Conservation (phyloP, 805 yeast species). For the Kuraishia molischiana region DNA sequence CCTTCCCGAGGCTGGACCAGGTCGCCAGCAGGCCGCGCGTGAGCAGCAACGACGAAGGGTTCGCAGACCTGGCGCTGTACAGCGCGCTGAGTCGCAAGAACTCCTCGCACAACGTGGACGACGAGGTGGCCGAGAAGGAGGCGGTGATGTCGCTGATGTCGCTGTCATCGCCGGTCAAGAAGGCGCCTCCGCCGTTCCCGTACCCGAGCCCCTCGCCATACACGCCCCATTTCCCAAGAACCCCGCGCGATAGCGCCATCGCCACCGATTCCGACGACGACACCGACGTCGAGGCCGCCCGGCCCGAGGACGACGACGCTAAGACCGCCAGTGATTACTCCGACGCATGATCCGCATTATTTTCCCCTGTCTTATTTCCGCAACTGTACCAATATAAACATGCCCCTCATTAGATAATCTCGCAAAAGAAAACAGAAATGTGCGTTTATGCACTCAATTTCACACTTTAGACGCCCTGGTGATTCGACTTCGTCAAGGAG, state of each 20-base stretch:
- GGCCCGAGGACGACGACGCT: slow-evolving; percentile 1
- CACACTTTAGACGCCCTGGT: no score
- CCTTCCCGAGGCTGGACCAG: background rate
- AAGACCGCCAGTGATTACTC: slow-evolving; percentile 3
- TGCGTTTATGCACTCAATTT: no score
- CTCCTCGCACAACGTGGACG: background rate
- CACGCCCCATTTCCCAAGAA: slow-evolving; percentile 9
- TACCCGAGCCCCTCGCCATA: no score
- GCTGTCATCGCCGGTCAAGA: slow-evolving; percentile 37
- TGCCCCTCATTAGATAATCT: no score
- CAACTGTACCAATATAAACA: no score
- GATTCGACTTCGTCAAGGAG: no score
- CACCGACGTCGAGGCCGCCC: background rate
- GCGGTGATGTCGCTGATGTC: slow-evolving; percentile 48
- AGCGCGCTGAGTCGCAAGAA: background rate
- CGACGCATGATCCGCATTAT: no score
- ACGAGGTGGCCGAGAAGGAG: slow-evolving; percentile 35
- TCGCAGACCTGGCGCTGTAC: background rate
- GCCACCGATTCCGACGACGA: background rate
- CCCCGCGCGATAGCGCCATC: background rate
- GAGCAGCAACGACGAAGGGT: background rate
- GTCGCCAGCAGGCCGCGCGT: background rate
- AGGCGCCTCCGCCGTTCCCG: slow-evolving; percentile 14
- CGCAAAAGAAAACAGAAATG: no score
- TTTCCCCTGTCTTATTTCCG: no score